phyloP scores from a whole-genome alignment of 441 rosid species.

The Gossypium lobatum region DNA sequence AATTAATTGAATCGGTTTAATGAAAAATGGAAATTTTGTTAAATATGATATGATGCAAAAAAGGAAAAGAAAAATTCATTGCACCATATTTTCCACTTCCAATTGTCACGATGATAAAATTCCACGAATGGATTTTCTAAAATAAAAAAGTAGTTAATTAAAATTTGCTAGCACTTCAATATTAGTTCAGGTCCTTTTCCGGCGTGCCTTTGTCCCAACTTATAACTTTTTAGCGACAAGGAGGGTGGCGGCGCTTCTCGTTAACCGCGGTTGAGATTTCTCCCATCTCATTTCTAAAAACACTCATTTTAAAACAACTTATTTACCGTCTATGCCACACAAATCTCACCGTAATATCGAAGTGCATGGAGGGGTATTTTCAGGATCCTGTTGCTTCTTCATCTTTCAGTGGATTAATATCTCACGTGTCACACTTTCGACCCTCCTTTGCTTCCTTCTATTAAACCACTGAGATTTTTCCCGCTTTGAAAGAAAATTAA shows the following conservation, averaged over 20 bases:
- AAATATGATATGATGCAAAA: background rate
- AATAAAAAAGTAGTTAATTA: background rate
- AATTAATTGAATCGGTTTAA: background rate
- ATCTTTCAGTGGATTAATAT: conserved; percentile 26
- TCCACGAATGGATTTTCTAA: background rate
- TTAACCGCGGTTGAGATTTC: conserved; percentile 4
- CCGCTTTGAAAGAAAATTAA: conserved; percentile 36
- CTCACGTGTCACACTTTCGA: conserved; percentile 63
- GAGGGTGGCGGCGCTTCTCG: background rate
- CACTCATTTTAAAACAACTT: background rate
- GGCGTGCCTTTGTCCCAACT: conserved; percentile 5
- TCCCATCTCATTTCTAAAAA: background rate
- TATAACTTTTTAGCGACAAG: background rate
- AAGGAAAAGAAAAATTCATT: background rate
- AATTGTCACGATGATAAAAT: no score
- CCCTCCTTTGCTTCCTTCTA: conserved; percentile 42
- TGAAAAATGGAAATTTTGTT: background rate
- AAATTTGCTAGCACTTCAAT: background rate
- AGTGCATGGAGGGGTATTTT: conserved; percentile 10
- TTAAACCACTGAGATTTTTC: conserved; percentile 46
- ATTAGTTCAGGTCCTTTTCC: conserved; percentile 12
- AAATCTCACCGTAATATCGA: background rate
- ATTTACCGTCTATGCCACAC: background rate
- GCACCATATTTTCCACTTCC: no score
- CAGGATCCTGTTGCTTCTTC: background rate